These are phyloP conservation scores for Globisporangium echinulatum DNA, from an alignment of 352 stramenopile genomes.

Conservation along the genomic window DNA sequence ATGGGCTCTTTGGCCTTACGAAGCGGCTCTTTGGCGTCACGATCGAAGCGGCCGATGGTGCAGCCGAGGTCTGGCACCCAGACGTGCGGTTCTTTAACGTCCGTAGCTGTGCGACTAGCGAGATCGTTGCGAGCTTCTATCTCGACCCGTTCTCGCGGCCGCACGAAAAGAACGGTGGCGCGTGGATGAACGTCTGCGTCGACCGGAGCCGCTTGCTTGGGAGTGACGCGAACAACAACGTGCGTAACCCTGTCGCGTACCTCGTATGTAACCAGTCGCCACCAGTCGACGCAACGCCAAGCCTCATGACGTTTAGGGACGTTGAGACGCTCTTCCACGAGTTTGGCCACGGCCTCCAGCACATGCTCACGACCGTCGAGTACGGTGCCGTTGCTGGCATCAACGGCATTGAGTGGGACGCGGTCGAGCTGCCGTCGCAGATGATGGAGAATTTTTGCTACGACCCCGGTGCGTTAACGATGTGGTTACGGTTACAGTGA, in stretches of 20 bases:
- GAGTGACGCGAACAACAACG: constrained; percentile 33
- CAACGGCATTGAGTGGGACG: constrained; percentile 98
- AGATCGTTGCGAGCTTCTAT: constrained; percentile 94
- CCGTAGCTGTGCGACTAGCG: constrained; percentile 56
- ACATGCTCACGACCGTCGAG: constrained; percentile 97
- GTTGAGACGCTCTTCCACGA: constrained; percentile 96
- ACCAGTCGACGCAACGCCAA: constrained; percentile 89
- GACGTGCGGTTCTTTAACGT: constrained; percentile 97
- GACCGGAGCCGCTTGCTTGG: constrained; percentile 89
- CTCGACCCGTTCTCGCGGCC: constrained; percentile 96
- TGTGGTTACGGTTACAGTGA: background rate
- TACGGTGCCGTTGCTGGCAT: constrained; percentile 95
- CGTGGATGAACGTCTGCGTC: constrained; percentile 98
- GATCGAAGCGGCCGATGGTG: constrained; percentile 79
- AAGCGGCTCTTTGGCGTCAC: constrained; percentile 92
- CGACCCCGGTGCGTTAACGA: constrained; percentile 49
- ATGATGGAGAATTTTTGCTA: constrained; percentile 99
- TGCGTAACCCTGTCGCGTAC: constrained; percentile 94
- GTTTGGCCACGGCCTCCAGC: constrained; percentile 96
- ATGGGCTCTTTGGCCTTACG: constrained; percentile 95
- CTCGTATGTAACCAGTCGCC: constrained; percentile 97
- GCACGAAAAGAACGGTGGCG: constrained; percentile 95
- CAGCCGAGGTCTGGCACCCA: constrained; percentile 88
- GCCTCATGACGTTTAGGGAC: constrained; percentile 97
- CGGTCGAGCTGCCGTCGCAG: constrained; percentile 96